Evolutionary conservation across 371 early-diverging fungal species (phyloP).

Genomic region (Batkoa obscura): DNA sequence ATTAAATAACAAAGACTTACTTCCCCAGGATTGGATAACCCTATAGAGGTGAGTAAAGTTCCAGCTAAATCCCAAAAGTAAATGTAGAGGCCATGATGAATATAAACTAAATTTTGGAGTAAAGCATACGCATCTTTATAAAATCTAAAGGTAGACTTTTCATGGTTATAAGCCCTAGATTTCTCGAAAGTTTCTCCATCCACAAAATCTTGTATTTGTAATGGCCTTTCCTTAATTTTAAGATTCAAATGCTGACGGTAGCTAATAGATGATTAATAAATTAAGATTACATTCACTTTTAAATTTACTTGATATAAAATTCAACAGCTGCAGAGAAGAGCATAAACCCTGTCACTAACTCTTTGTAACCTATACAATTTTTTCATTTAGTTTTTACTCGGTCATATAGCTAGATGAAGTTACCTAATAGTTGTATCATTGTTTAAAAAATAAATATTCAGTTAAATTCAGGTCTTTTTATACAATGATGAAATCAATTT

Average conservation of each 20-base stretch:
- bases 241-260: slow-evolving; percentile 56
- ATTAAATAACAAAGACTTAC: slow-evolving; percentile 2
- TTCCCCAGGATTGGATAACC: slow-evolving; percentile 54
- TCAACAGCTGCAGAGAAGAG: no score
- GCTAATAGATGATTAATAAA: slow-evolving; percentile 11
- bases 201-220: slow-evolving; percentile 37
- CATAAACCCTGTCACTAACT: no score
- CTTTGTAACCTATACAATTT: no score
- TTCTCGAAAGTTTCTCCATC: slow-evolving; percentile 52
- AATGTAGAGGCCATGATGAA: slow-evolving; percentile 51
- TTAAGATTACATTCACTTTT: not conserved
- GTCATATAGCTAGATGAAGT: no score
- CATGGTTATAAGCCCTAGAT: slow-evolving; percentile 68
- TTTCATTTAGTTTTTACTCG: no score
- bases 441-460: no score
- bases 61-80: slow-evolving; percentile 52
- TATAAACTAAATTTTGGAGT: slow-evolving; percentile 35
- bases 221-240: slow-evolving; percentile 37
- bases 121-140: slow-evolving; percentile 33
- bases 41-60: slow-evolving; percentile 22
- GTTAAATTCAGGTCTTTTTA: no score
- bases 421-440: no score
- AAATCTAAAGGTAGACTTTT: slow-evolving; percentile 66
- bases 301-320: slow-evolving; percentile 39
- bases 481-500: no score